These are phyloP conservation scores for Mallotus repandus DNA, from an alignment of 441 rosid species.

Conservation along the genomic window DNA sequence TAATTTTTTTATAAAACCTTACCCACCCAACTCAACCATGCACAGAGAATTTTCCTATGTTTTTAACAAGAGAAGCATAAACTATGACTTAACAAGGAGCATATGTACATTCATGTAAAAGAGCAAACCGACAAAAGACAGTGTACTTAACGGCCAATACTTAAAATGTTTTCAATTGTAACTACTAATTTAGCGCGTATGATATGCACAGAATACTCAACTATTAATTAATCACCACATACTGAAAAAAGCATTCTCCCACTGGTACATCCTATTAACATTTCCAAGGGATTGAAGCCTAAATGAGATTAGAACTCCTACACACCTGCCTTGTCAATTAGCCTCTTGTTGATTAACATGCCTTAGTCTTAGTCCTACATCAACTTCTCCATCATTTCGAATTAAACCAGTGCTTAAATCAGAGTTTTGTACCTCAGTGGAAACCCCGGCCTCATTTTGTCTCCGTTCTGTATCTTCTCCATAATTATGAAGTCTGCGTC, in stretches of 20 bases:
- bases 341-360: slow-evolving; percentile 42
- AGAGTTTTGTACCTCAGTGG: slow-evolving; percentile 25
- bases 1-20: too few relatives aligned
- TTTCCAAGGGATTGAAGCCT: slow-evolving; percentile 9
- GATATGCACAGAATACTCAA: slow-evolving; percentile 35
- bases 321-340: slow-evolving; percentile 15
- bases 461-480: slow-evolving; percentile 47
- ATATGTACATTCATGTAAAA: not conserved
- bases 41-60: too few relatives aligned
- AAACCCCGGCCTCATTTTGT: slow-evolving; percentile 29
- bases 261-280: slow-evolving; percentile 19
- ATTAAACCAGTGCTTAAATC: slow-evolving; percentile 31
- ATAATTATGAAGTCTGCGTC: slow-evolving; percentile 84
- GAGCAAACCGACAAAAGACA: not conserved
- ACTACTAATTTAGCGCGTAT: slow-evolving; percentile 23
- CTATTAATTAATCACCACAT: slow-evolving; percentile 4
- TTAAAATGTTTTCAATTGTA: slow-evolving; percentile 3
- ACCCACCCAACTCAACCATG: too few relatives aligned
- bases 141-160: not conserved
- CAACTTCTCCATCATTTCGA: slow-evolving; percentile 44
- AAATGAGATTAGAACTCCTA: slow-evolving; percentile 9
- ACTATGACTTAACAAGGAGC: not conserved
- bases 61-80: not conserved
- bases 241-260: not conserved
- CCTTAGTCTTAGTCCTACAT: slow-evolving; percentile 62